These are phyloP conservation scores for Lachnellula occidentalis DNA, from an alignment of 2,329 filamentous ascomycete genomes.

Conservation along the genomic window DNA sequence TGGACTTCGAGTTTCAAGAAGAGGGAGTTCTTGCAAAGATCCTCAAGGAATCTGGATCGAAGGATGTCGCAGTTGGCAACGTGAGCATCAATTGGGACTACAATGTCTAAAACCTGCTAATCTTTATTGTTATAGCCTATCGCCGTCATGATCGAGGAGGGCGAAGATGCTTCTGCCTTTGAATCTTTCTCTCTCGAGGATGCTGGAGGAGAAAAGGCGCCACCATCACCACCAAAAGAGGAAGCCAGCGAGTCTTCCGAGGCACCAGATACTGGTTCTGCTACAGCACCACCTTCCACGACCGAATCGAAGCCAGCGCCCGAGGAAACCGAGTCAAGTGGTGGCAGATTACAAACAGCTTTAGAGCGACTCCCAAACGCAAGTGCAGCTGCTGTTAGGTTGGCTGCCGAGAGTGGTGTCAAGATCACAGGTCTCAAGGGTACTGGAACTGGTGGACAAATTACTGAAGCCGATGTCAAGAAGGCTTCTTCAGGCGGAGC, in stretches of 20 bases:
- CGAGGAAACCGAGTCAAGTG: conserved; percentile 66
- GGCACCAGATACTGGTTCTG: conserved; percentile 49
- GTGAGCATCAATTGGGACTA: conserved; percentile 54
- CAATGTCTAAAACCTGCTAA: conserved; percentile 1
- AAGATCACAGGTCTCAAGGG: conserved; percentile 77
- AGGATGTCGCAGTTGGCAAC: conserved; percentile 90
- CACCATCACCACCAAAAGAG: conserved; percentile 59
- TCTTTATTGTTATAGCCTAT: conserved; percentile 64
- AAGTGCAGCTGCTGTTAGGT: conserved; percentile 67
- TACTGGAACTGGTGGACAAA: conserved; percentile 75
- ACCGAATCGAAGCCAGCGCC: conserved; percentile 60
- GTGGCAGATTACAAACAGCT: conserved; percentile 73
- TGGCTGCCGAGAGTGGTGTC: conserved; percentile 81
- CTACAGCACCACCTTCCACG: conserved; percentile 53
- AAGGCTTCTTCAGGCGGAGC: conserved; percentile 59
- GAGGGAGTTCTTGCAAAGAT: conserved; percentile 94
- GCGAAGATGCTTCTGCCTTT: conserved; percentile 79
- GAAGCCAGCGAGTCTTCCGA: conserved; percentile 59
- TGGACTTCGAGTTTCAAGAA: conserved; percentile 99
- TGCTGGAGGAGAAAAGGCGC: conserved; percentile 75
- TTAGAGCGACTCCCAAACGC: conserved; percentile 78
- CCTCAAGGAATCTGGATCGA: conserved; percentile 85
- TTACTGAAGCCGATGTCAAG: conserved; percentile 90
- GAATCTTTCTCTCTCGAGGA: conserved; percentile 83
- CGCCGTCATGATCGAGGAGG: conserved; percentile 89